Conservation (phyloP, 2,329 filamentous ascomycete species). For the Microascus cirrosus region DNA sequence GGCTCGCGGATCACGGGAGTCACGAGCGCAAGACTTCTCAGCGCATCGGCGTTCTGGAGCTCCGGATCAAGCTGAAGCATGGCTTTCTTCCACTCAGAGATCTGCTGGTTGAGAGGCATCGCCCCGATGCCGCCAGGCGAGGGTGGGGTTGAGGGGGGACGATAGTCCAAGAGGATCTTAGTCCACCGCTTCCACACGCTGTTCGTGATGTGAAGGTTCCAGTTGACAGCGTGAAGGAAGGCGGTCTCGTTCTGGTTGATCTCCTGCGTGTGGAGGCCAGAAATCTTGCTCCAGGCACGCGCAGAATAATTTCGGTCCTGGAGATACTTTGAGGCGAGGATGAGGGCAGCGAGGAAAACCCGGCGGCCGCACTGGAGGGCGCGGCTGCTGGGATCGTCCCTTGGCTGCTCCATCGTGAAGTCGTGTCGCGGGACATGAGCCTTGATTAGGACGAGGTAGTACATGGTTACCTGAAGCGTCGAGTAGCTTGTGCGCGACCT, state of each 20-base stretch:
- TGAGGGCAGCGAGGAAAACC: constrained; percentile 93
- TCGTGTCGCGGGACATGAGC: constrained; percentile 73
- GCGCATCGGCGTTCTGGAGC: constrained; percentile 45
- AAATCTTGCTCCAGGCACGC: constrained; percentile 97
- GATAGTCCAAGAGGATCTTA: constrained; percentile 79
- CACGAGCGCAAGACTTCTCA: constrained; percentile 14
- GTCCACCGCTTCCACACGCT: constrained; percentile 87
- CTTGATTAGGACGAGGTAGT: constrained; percentile 92
- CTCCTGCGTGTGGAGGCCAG: constrained; percentile 81
- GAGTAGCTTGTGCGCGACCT: constrained; percentile 95
- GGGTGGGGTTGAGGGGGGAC: constrained; percentile 52
- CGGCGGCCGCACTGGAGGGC: constrained; percentile 90
- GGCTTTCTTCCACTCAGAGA: constrained; percentile 38
- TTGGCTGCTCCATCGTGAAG: constrained; percentile 75
- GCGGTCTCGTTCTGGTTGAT: constrained; percentile 96
- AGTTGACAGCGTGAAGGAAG: constrained; percentile 81
- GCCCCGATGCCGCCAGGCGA: constrained; percentile 30
- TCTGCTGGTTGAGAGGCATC: constrained; percentile 2
- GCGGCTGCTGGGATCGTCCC: constrained; percentile 59
- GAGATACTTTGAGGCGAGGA: constrained; percentile 93
- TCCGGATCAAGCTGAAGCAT: constrained; percentile 45
- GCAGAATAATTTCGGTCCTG: constrained; percentile 98
- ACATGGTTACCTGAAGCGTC: constrained; percentile 90
- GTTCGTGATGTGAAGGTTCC: constrained; percentile 90
- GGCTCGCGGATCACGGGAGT: constrained; percentile 1